These are phyloP conservation scores for Hericium erinaceus DNA, from an alignment of 768 basidiomycete species.

Conservation along the genomic window DNA sequence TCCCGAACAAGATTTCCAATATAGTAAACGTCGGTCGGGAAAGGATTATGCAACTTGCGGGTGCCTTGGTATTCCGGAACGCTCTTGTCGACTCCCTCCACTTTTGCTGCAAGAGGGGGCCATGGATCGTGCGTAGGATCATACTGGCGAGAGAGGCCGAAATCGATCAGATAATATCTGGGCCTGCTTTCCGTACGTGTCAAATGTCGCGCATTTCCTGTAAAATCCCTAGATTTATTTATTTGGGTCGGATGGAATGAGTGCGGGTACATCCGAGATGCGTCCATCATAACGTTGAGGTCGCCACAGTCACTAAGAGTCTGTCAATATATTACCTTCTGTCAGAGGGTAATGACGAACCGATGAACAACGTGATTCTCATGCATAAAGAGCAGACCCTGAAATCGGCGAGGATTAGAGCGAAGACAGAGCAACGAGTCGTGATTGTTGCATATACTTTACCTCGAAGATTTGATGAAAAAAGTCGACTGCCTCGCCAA, in stretches of 20 bases:
- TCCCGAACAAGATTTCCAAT: slow-evolving; percentile 13
- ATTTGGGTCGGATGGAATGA: neutral
- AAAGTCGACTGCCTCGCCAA: slow-evolving; percentile 26
- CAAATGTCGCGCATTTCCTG: neutral
- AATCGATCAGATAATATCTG: slow-evolving; percentile 19
- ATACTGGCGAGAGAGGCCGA: slow-evolving; percentile 16
- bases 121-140: slow-evolving; percentile 6
- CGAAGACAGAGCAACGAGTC: neutral
- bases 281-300: neutral
- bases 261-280: neutral
- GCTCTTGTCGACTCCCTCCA: slow-evolving; percentile 10
- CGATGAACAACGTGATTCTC: neutral
- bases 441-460: slow-evolving; percentile 17
- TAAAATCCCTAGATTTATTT: neutral
- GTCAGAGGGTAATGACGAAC: neutral
- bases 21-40: slow-evolving; percentile 16
- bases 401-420: neutral
- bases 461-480: slow-evolving; percentile 27
- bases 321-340: no score
- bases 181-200: slow-evolving; percentile 15
- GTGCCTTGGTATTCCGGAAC: slow-evolving; percentile 14
- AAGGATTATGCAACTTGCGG: slow-evolving; percentile 8
- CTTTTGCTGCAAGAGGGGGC: neutral
- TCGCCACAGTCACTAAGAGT: neutral
- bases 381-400: neutral